A percentile compares a stretch with the other conserved stretches of the same genome.
Conservation (phyloP, 2,329 filamentous ascomycete genomes). For the Venturia asperata region DNA sequence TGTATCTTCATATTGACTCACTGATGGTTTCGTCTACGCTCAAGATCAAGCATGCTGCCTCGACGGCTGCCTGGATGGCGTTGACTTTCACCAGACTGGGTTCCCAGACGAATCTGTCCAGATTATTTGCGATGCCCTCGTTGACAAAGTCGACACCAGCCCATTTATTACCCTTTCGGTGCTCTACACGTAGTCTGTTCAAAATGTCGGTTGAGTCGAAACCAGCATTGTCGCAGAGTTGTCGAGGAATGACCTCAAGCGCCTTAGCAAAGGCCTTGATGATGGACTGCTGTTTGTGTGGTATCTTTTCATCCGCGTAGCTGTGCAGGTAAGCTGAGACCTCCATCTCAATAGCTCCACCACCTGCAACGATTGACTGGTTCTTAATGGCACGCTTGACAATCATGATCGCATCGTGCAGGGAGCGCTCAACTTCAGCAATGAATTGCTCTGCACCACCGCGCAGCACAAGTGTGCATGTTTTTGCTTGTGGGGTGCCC, state of each 20-base stretch:
- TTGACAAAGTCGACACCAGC: constrained; percentile 91
- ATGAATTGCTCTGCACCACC: constrained; percentile 99
- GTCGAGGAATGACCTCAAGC: constrained; percentile 89
- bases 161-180: constrained; percentile 88
- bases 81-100: constrained; percentile 94
- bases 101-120: constrained; percentile 96
- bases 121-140: constrained; percentile 89
- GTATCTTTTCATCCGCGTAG: constrained; percentile 86
- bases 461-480: constrained; percentile 89
- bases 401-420: constrained; percentile 99
- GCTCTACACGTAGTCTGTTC: constrained; percentile 91
- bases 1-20: constrained; percentile 31
- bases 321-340: constrained; percentile 86
- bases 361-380: constrained; percentile 87
- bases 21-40: constrained; percentile 97
- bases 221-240: constrained; percentile 96
- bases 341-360: constrained; percentile 95
- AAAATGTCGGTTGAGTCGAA: constrained; percentile 98
- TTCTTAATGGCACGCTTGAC: constrained; percentile 97
- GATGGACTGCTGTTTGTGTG: constrained; percentile 92
- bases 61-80: constrained; percentile 89
- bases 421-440: constrained; percentile 91
- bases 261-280: constrained; percentile 98
- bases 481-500: constrained; percentile 90
- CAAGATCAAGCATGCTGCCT: constrained; percentile 90